Base-by-base conservation (phyloP, 768 basidiomycete species). In the Rhodotorula diobovata region DNA sequence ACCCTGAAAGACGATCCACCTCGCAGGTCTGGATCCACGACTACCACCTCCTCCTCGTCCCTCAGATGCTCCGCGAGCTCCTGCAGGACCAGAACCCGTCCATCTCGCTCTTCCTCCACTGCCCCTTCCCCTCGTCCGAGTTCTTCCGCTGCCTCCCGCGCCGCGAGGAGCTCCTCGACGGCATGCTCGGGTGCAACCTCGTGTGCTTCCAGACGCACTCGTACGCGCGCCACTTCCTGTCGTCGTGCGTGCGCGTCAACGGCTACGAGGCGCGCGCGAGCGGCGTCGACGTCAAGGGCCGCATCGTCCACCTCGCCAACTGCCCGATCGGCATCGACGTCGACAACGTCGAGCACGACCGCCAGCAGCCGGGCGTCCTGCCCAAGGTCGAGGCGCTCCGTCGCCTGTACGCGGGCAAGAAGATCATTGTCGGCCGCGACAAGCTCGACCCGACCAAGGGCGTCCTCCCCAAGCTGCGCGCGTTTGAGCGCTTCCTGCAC, bases 381-480 rank as follows among this genome's bases (percentile, higher is more conserved):
- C 94, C 94, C n/a, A 96, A 95, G 81, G 83, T 95, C 28, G 90
- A 90, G 58, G 89, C 92, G 4, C 85, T 98, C 0, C 83, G 87
- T 37, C 84, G 87, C 30, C 81, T 97, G 23, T 99, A 99, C 80
- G 88, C 91, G 74, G 91, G 90, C 72, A 97, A 97, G 85, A 97
- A 97, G 85, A 97, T 99, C 78, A 93, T 99, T 67, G 90, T 98
- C 21, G 95, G 93, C 28, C 85, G 95, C 15, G 95, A 99, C 81
- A 99, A 99, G 83, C 85, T 98, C 53, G 95, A 98, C 78, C 91
- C 93, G n/a, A 93, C 96, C 77, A 97, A 97, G 82, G 95, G 95
- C 55, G 91, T 99, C 34, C 82, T 97, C 73, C 94, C 98, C 82
- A 99, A 99, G 90, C 86, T 99, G 48, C 90, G 91, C 60, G 94